These are phyloP conservation scores for Cryptosporidium meleagridis DNA, from an alignment of 169 alveolate genomes.

Conservation along the genomic window DNA sequence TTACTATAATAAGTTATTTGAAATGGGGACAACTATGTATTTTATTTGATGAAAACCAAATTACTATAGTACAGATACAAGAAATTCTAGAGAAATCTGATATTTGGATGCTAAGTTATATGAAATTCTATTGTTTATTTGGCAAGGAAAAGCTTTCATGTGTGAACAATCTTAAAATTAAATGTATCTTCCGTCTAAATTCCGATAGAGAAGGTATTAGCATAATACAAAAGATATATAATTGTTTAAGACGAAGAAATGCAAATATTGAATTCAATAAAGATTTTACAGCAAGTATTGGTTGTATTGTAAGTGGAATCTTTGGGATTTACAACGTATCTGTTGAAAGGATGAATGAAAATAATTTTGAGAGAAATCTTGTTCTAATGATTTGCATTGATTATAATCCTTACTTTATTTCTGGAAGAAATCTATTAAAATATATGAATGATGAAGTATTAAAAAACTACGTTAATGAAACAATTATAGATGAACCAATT, in stretches of 20 bases:
- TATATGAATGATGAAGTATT: conserved; percentile 42
- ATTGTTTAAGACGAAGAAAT: background rate
- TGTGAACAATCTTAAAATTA: conserved; percentile 14
- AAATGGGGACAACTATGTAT: conserved; percentile 58
- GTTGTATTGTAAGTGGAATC: conserved; percentile 26
- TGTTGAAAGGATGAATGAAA: conserved; percentile 13
- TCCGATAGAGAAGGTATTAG: conserved; percentile 3
- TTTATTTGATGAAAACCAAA: conserved; percentile 46
- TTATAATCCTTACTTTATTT: conserved; percentile 63
- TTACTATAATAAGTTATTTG: conserved; percentile 36
- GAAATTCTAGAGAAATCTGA: conserved; percentile 3
- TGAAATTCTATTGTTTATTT: conserved; percentile 40
- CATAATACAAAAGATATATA: background rate
- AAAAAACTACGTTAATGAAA: background rate
- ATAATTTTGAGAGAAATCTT: background rate
- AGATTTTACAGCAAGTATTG: conserved; percentile 19
- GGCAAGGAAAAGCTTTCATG: conserved; percentile 46
- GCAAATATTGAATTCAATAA: conserved; percentile 12
- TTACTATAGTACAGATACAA: conserved; percentile 7
- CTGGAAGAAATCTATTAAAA: conserved; percentile 11
- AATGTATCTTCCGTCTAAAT: background rate
- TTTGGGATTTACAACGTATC: conserved; percentile 55
- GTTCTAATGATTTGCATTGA: conserved; percentile 10
- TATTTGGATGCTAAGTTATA: conserved; percentile 24
- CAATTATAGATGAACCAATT: too few species aligned